Percentiles rank a stretch among this genome's conserved stretches.
These are phyloP conservation scores for Irpex lacteus DNA, from an alignment of 1,284 basidiomycete species.

Conservation along the genomic window DNA sequence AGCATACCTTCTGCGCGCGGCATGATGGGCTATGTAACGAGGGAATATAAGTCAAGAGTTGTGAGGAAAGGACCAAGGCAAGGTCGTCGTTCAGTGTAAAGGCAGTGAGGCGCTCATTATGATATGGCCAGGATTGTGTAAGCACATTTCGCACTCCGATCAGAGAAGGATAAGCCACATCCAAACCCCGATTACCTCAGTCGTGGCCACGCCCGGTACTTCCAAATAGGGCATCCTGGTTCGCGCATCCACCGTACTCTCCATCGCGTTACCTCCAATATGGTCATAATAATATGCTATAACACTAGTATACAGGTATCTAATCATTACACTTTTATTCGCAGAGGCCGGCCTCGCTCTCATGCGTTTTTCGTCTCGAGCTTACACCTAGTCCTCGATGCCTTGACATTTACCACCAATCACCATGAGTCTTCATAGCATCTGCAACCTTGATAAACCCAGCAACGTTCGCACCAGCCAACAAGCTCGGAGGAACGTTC, in stretches of 20 bases:
- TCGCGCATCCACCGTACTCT: too few relatives aligned
- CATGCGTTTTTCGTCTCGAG: too few relatives aligned
- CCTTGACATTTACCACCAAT: too few relatives aligned
- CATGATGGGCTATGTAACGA: conserved; percentile 41
- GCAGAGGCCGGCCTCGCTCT: neutral
- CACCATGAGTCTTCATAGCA: conserved; percentile 71
- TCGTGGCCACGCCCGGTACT: neutral
- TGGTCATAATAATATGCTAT: neutral
- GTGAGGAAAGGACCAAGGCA: neutral
- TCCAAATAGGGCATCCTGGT: too few relatives aligned
- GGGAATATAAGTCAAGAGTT: neutral
- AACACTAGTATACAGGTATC: neutral
- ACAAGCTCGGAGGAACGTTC: conserved; percentile 56
- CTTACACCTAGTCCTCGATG: too few relatives aligned
- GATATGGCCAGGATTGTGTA: neutral
- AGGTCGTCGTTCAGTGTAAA: neutral
- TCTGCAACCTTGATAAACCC: conserved; percentile 71
- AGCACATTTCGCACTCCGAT: too few relatives aligned
- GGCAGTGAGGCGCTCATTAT: neutral
- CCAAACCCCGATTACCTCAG: neutral
- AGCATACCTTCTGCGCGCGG: conserved; percentile 73
- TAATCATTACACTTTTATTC: neutral
- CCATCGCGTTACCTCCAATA: too few relatives aligned
- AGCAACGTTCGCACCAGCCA: conserved; percentile 75
- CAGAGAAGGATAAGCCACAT: neutral